Evolutionary conservation across 768 basidiomycete species (phyloP).

Genomic region (Calocera cornea): DNA sequence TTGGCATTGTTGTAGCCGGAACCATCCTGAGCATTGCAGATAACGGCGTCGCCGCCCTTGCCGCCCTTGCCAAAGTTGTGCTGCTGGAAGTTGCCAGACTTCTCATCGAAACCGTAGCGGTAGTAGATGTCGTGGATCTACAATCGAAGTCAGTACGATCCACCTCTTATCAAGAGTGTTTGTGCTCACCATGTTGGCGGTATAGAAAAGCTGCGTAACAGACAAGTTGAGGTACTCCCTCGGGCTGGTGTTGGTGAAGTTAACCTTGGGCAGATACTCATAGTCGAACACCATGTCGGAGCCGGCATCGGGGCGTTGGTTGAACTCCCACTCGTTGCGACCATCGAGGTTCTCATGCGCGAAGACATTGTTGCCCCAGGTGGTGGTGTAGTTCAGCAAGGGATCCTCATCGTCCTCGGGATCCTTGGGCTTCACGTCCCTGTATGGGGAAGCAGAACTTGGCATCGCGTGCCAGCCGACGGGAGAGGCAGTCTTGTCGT

Average conservation of each 20-base stretch:
- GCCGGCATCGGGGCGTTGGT: constrained; percentile 68
- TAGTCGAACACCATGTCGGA: constrained; percentile 47
- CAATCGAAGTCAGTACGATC: constrained; percentile 19
- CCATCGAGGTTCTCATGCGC: constrained; percentile 92
- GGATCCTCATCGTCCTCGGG: constrained; percentile 14
- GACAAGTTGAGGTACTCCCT: constrained; percentile 76
- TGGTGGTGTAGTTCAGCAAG: constrained; percentile 54
- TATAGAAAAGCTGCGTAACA: constrained; percentile 81
- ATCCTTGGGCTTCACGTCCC: constrained; percentile 12
- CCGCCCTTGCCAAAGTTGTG: constrained; percentile 92
- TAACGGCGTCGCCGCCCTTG: constrained; percentile 73
- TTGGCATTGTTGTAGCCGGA: constrained; percentile 79
- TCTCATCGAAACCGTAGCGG: constrained; percentile 85
- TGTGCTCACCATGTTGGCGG: constrained; percentile 45
- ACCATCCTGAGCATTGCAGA: constrained; percentile 91
- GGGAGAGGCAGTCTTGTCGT: constrained; percentile 69
- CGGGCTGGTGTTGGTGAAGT: constrained; percentile 27
- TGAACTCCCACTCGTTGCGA: constrained; percentile 45
- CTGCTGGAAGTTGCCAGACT: constrained; percentile 92
- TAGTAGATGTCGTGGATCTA: constrained; percentile 11
- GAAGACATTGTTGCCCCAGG: constrained; percentile 83
- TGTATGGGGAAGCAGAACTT: constrained; percentile 21
- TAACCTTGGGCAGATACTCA: constrained; percentile 54
- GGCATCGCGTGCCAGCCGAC: constrained; percentile 87
- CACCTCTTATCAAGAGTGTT: not conserved